A percentile compares a stretch with the other conserved stretches of the same genome.
Evolutionary conservation across 163 green algal species (phyloP).

Genomic region (Scenedesmus sp.): DNA sequence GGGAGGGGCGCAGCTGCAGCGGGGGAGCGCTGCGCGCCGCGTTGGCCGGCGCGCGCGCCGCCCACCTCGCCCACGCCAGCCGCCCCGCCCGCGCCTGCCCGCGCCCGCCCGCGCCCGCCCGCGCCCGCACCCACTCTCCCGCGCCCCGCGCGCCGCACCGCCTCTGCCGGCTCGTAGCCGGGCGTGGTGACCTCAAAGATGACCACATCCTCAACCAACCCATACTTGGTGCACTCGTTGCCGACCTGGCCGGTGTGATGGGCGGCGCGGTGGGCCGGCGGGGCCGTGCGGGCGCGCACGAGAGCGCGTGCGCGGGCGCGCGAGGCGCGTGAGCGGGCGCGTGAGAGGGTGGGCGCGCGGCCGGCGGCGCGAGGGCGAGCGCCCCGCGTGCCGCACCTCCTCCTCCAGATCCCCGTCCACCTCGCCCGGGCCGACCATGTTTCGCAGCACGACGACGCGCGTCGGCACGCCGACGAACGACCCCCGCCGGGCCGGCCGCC

Average conservation of each 20-base stretch:
- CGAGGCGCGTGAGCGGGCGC: not conserved
- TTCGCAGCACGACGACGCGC: constrained; percentile 82
- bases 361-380: no score
- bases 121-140: no score
- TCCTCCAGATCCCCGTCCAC: constrained; percentile 95
- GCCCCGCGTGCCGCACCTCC: constrained; percentile 59
- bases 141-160: no score
- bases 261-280: constrained; percentile 44
- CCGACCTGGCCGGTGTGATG: constrained; percentile 53
- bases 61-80: constrained; percentile 3
- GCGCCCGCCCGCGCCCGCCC: not conserved
- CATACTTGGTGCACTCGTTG: constrained; percentile 73
- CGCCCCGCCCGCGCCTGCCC: not conserved
- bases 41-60: no score
- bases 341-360: not conserved
- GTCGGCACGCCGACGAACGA: constrained; percentile 71
- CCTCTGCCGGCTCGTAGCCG: constrained; percentile 73
- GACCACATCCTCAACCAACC: constrained; percentile 70
- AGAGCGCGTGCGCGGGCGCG: no score
- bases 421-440: constrained; percentile 91
- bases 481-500: constrained; percentile 30
- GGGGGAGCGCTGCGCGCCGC: not conserved
- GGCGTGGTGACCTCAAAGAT: constrained; percentile 93
- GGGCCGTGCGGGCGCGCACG: no score
- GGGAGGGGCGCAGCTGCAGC: not conserved